Conservation (phyloP, 352 stramenopile species). For the Phytopythium aichiense region DNA sequence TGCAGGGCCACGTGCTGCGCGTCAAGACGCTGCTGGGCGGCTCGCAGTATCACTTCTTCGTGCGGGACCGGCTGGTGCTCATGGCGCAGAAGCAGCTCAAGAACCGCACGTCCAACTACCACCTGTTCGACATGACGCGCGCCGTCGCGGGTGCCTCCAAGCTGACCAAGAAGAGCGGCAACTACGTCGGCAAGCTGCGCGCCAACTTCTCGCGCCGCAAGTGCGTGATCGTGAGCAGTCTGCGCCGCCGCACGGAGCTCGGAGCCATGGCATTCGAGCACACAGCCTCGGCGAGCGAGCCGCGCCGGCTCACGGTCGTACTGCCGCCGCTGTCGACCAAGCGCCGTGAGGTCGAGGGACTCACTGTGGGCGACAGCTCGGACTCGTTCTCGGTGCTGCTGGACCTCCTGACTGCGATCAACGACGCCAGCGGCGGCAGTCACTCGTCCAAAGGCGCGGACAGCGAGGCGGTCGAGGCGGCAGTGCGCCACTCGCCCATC, state of each 20-base stretch:
- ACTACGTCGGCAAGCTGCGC: slow-evolving; percentile 87
- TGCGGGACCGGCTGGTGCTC: slow-evolving; percentile 54
- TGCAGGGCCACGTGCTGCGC: slow-evolving; percentile 39
- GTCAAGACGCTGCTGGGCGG: slow-evolving; percentile 53
- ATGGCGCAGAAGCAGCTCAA: slow-evolving; percentile 69
- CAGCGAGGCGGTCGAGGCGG: slow-evolving; percentile 4
- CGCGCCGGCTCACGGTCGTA: slow-evolving; percentile 41
- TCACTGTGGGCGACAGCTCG: slow-evolving; percentile 40
- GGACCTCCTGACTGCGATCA: slow-evolving; percentile 33
- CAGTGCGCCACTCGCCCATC: slow-evolving; percentile 21
- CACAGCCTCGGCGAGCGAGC: slow-evolving; percentile 42
- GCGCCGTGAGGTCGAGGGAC: slow-evolving; percentile 39
- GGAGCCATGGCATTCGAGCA: slow-evolving; percentile 62
- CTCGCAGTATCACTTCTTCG: slow-evolving; percentile 60
- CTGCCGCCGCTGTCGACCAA: slow-evolving; percentile 43
- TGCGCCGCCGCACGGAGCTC: slow-evolving; percentile 68
- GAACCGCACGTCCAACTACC: slow-evolving; percentile 80
- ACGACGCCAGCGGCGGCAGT: neutral
- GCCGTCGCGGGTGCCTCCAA: slow-evolving; percentile 34
- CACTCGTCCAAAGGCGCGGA: neutral
- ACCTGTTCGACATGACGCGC: slow-evolving; percentile 85
- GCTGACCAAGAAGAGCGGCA: slow-evolving; percentile 85
- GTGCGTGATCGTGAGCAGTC: slow-evolving; percentile 66
- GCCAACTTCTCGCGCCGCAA: slow-evolving; percentile 75
- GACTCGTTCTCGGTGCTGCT: slow-evolving; percentile 52